Evolutionary conservation across 2,329 filamentous ascomycete species (phyloP).

Genomic region (Trichoderma koningiopsis): DNA sequence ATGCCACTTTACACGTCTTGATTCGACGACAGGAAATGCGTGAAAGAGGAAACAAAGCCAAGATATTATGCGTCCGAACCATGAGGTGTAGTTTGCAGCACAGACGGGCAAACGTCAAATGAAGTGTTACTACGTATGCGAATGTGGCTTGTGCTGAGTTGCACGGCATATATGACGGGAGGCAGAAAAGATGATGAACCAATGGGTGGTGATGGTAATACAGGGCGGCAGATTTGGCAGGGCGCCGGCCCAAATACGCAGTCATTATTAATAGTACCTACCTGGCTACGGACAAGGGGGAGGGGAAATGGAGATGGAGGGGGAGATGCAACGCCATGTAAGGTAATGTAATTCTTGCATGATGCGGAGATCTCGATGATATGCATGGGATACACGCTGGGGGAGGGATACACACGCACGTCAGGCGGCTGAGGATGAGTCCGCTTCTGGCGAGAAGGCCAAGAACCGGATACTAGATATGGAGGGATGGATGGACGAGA

Average conservation of each 20-base stretch:
- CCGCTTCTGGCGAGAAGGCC: constrained; percentile 14
- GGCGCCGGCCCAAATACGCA: neutral
- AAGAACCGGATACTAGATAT: neutral
- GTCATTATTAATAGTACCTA: neutral
- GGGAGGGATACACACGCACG: constrained; percentile 30
- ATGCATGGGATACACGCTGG: constrained; percentile 24
- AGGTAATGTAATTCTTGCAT: constrained; percentile 27
- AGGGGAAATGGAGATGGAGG: neutral
- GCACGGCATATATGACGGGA: constrained; percentile 13
- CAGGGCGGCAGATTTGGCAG: constrained; percentile 6
- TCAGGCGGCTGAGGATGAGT: constrained; percentile 24
- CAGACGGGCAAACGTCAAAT: constrained; percentile 17
- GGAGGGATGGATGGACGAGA: constrained; percentile 6
- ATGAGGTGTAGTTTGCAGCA: constrained; percentile 7
- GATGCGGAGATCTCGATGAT: constrained; percentile 35
- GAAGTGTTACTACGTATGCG: constrained; percentile 20
- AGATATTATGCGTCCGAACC: neutral
- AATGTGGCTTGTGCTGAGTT: constrained; percentile 14
- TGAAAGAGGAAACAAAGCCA: neutral
- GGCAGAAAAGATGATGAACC: neutral
- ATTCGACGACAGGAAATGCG: neutral
- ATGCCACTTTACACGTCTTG: neutral
- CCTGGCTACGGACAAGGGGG: neutral
- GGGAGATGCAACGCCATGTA: constrained; percentile 14
- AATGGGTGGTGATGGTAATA: neutral